A percentile compares a stretch with the other conserved stretches of the same genome.
phyloP scores from a whole-genome alignment of 495 filamentous ascomycete genomes.

The Xanthoparmelia taractica region DNA sequence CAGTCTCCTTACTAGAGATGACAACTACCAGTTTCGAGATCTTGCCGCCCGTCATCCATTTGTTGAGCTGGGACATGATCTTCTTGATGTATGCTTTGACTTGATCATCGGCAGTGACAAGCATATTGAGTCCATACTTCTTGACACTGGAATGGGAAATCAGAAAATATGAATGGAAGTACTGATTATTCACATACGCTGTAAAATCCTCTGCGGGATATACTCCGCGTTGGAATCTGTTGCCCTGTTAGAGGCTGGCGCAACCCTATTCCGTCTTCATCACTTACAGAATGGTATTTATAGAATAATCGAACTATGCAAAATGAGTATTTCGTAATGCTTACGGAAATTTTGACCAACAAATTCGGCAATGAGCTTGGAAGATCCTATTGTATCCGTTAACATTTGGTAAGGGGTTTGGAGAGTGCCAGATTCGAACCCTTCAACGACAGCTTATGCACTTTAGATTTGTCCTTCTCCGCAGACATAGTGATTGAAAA shows the following conservation, averaged over 20 bases:
- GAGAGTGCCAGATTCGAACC: conserved; percentile 39
- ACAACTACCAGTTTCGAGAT: conserved; percentile 95
- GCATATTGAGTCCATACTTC: conserved; percentile 99
- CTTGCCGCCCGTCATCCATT: conserved; percentile 93
- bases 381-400: conserved; percentile 48
- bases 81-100: conserved; percentile 98
- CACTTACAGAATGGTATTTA: conserved; percentile 79
- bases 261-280: neutral
- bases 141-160: conserved; percentile 56
- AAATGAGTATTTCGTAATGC: conserved; percentile 23
- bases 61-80: conserved; percentile 92
- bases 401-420: conserved; percentile 16
- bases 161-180: conserved; percentile 11
- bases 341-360: conserved; percentile 44
- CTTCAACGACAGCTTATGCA: conserved; percentile 89
- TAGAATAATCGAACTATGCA: conserved; percentile 86
- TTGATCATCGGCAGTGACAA: conserved; percentile 92
- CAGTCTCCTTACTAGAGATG: conserved; percentile 91
- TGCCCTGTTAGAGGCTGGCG: neutral
- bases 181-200: conserved; percentile 50
- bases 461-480: conserved; percentile 80
- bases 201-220: conserved; percentile 98
- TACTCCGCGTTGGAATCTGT: conserved; percentile 85
- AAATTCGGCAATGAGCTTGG: conserved; percentile 90
- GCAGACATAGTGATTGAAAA: conserved; percentile 26